phyloP scores from a whole-genome alignment of 2,329 filamentous ascomycete species.

The Penicillium sp. region DNA sequence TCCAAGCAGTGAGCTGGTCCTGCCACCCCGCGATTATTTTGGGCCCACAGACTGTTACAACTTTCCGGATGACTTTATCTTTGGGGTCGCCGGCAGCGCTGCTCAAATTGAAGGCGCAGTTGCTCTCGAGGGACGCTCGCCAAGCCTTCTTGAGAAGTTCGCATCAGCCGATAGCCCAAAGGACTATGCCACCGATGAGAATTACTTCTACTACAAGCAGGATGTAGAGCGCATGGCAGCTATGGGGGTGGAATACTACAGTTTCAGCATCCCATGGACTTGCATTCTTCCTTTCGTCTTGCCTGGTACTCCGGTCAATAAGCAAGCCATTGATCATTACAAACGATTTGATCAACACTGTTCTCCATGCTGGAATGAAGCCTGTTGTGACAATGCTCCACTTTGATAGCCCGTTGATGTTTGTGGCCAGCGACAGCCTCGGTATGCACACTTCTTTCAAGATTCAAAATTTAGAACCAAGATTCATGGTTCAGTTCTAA shows the following conservation, averaged over 20 bases:
- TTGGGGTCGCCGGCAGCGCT: slow-evolving; percentile 46
- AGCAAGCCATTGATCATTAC: slow-evolving; percentile 51
- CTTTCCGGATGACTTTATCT: slow-evolving; percentile 45
- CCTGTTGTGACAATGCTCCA: slow-evolving; percentile 48
- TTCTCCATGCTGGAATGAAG: slow-evolving; percentile 45
- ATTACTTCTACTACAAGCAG: slow-evolving; percentile 55
- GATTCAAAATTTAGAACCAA: not conserved
- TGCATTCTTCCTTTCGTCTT: slow-evolving; percentile 53
- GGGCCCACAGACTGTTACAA: slow-evolving; percentile 38
- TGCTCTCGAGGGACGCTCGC: slow-evolving; percentile 42
- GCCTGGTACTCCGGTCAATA: slow-evolving; percentile 48
- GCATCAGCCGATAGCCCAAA: slow-evolving; percentile 33
- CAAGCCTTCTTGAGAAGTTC: slow-evolving; percentile 43
- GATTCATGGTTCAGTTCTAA: not conserved
- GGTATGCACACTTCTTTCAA: slow-evolving; percentile 2
- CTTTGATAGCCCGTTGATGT: slow-evolving; percentile 31
- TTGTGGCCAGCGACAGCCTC: slow-evolving; percentile 23
- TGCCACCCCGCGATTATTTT: slow-evolving; percentile 57
- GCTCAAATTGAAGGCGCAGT: slow-evolving; percentile 50
- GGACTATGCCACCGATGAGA: slow-evolving; percentile 54
- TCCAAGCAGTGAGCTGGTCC: slow-evolving; percentile 56
- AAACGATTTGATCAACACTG: slow-evolving; percentile 50
- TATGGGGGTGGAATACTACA: slow-evolving; percentile 43
- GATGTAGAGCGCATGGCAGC: slow-evolving; percentile 45
- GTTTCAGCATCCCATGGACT: slow-evolving; percentile 52